Evolutionary conservation across 371 early-diverging fungal genomes (phyloP).

Genomic region (Syncephalastrum contaminatum): DNA sequence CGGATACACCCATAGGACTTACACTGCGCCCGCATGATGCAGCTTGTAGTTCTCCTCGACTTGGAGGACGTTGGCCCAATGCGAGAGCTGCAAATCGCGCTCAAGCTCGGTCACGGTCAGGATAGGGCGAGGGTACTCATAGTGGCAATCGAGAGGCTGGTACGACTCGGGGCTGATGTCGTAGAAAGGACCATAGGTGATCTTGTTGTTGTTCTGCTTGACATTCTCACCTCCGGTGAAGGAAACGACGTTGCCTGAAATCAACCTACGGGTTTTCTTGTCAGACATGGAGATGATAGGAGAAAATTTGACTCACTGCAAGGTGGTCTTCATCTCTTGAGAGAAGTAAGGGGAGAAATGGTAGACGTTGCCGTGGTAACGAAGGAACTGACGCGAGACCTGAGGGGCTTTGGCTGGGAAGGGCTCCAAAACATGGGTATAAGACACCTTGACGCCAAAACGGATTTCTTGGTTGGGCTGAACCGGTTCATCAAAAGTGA

Average conservation of each 20-base stretch:
- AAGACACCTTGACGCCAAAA: conserved; percentile 66
- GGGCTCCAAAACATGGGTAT: conserved; percentile 59
- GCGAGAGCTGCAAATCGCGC: conserved; percentile 83
- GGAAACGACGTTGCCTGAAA: conserved; percentile 33
- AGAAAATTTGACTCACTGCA: conserved; percentile 53
- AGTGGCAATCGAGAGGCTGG: conserved; percentile 57
- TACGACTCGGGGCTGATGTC: conserved; percentile 44
- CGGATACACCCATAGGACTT: conserved; percentile 18
- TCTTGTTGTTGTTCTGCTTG: conserved; percentile 46
- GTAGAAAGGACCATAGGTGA: conserved; percentile 79
- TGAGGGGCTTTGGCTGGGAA: conserved; percentile 74
- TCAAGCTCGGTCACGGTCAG: conserved; percentile 63
- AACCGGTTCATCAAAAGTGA: conserved; percentile 57
- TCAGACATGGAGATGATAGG: background rate
- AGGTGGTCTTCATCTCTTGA: conserved; percentile 76
- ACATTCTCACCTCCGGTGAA: conserved; percentile 36
- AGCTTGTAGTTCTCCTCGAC: conserved; percentile 86
- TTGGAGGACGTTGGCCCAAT: conserved; percentile 81
- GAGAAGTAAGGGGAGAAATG: conserved; percentile 68
- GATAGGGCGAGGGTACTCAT: conserved; percentile 61
- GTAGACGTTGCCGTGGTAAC: conserved; percentile 63
- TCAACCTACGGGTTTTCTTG: background rate
- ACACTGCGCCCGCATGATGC: conserved; percentile 81
- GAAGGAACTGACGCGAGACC: conserved; percentile 64
- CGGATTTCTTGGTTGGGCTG: conserved; percentile 63